Base-by-base conservation (phyloP, 2,329 filamentous ascomycete genomes). In the Venturia asperata region DNA sequence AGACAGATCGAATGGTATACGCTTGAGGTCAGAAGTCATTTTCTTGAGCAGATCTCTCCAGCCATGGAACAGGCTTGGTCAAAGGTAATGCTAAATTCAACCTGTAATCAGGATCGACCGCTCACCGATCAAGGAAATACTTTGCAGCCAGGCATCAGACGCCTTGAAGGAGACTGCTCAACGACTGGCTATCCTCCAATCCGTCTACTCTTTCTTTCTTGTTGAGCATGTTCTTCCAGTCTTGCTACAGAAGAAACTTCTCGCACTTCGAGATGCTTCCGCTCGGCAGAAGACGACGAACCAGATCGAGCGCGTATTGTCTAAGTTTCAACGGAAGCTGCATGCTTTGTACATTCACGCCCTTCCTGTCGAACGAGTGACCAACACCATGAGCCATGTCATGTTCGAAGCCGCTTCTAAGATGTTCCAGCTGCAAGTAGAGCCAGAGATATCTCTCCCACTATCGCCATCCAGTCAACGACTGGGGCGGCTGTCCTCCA, bases 281-380 rank as follows among this genome's bases (percentile, higher is more conserved):
- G 24, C 34, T 21, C 37, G 63, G 37, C 43, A 55, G 24, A n/a
- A 19, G 15, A 39, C 62, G 17, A 39, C 62, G 39, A 43, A 43
- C 15, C 43, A 47, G 13, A 62, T 62, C 34, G 24, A 60, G 24
- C 63, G 47, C 17, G 27, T 58, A 39, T n/a, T 55, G 47, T 52
- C 42, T n/a, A 64, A 52, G 34, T 42, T 56, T 19, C 30, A 58
- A 37, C 19, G 45, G 24, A 86, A 90, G 68, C 74, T 90, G 13
- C 82, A 88, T 70, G 85, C 86, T 27, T 79, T 89, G 27, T 81
- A 90, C 67, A 82, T 83, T 56, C 87, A 88, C 72, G 86, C 86
- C 11, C 79, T 85, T 66, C 82, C 73, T 3, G 66, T 82, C 2
- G 77, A 77, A 45, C 77, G 80, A 4, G 77, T 89, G 61, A 78